Evolutionary conservation across 1,284 basidiomycete genomes (phyloP).

Genomic region (Fomitopsis schrenkii): DNA sequence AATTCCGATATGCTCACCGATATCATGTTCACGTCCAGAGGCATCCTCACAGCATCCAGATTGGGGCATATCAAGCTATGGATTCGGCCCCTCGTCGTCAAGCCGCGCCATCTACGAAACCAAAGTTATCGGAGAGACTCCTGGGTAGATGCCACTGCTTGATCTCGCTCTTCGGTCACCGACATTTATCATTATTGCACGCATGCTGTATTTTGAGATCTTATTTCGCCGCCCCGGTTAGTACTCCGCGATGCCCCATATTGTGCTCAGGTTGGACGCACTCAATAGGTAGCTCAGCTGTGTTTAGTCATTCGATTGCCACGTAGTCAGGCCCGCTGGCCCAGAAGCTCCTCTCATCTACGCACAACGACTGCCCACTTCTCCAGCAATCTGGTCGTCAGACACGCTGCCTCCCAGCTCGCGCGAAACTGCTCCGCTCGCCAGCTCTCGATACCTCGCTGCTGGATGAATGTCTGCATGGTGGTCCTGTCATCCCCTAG

Average conservation of each 20-base stretch:
- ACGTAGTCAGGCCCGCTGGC: neutral
- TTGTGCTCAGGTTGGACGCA: neutral
- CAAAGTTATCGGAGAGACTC: conserved; percentile 8
- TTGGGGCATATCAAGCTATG: conserved; percentile 77
- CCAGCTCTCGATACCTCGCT: conserved; percentile 38
- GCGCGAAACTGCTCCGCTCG: conserved; percentile 43
- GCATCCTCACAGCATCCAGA: conserved; percentile 74
- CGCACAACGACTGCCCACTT: conserved; percentile 31
- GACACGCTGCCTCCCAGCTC: conserved; percentile 49
- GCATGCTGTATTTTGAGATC: neutral
- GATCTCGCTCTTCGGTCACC: neutral
- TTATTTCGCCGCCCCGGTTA: neutral
- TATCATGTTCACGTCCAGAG: conserved; percentile 68
- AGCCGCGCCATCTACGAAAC: conserved; percentile 21
- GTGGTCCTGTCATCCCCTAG: conserved; percentile 25
- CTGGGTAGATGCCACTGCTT: conserved; percentile 1
- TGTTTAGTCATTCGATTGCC: neutral
- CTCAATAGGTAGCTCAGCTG: neutral
- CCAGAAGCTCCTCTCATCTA: conserved; percentile 1
- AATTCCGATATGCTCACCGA: conserved; percentile 74
- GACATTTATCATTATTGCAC: neutral
- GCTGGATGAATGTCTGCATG: conserved; percentile 27
- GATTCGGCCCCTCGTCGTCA: conserved; percentile 66
- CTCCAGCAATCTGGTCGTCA: conserved; percentile 34
- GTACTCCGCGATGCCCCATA: neutral